Percentiles rank a stretch among this genome's conserved stretches.
Conservation (phyloP, 2,329 filamentous ascomycete species). For the Emericellopsis cladophorae region DNA sequence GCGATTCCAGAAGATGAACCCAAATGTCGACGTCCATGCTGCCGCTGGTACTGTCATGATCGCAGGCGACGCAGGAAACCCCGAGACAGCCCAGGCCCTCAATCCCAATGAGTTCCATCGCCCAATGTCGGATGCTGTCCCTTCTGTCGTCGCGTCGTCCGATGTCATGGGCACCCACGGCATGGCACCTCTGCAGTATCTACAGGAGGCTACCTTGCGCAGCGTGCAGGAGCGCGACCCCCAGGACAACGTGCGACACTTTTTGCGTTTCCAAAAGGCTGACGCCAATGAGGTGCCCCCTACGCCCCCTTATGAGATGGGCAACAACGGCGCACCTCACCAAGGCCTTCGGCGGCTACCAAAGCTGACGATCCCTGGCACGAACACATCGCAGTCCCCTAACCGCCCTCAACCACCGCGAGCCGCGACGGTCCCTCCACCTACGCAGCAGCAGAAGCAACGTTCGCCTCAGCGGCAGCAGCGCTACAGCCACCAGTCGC, state of each 20-base stretch:
- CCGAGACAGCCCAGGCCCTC: slow-evolving; percentile 46
- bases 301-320: slow-evolving; percentile 57
- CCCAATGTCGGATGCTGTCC: slow-evolving; percentile 62
- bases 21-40: slow-evolving; percentile 40
- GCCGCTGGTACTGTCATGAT: slow-evolving; percentile 60
- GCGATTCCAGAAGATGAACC: slow-evolving; percentile 63
- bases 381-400: slow-evolving; percentile 12
- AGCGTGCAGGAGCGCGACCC: slow-evolving; percentile 63
- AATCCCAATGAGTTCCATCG: slow-evolving; percentile 44
- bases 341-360: slow-evolving; percentile 45
- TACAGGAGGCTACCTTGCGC: slow-evolving; percentile 63
- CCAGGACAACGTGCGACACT: slow-evolving; percentile 87
- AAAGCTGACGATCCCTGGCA: slow-evolving; percentile 46
- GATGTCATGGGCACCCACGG: slow-evolving; percentile 67
- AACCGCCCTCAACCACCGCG: slow-evolving; percentile 11
- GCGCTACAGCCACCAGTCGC: slow-evolving; percentile 4
- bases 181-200: slow-evolving; percentile 50
- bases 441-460: slow-evolving; percentile 10
- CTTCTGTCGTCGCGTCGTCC: slow-evolving; percentile 81
- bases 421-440: slow-evolving; percentile 14
- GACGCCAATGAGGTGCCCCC: slow-evolving; percentile 44
- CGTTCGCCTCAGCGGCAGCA: not conserved
- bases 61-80: slow-evolving; percentile 67
- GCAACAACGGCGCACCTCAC: slow-evolving; percentile 35
- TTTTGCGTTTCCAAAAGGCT: slow-evolving; percentile 69